A percentile compares a stretch with the other conserved stretches of the same genome.
Evolutionary conservation across 1,284 basidiomycete genomes (phyloP).

Genomic region (Cerioporus squamosus): DNA sequence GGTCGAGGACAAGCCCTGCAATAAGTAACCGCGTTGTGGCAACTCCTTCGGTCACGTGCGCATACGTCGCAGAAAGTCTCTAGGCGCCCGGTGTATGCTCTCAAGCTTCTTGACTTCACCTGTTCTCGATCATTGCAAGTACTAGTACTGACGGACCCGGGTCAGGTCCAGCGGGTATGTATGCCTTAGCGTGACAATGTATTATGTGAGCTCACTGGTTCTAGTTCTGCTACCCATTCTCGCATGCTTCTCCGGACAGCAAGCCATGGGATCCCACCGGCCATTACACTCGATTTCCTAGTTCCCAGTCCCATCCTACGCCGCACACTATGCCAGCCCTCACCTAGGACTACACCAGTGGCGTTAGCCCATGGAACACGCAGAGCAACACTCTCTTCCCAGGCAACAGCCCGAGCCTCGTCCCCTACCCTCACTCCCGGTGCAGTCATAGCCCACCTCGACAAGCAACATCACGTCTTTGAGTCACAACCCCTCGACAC

Average conservation of each 20-base stretch:
- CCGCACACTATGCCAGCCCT: not conserved
- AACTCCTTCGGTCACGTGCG: not conserved
- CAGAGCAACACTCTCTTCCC: not conserved
- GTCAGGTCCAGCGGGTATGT: no score
- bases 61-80: not conserved
- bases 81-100: no score
- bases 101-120: not conserved
- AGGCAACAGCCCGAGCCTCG: not conserved
- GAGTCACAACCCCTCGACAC: conserved; percentile 6
- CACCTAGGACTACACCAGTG: not conserved
- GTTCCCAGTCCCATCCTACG: conserved; percentile 21
- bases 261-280: conserved; percentile 18
- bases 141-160: no score
- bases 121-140: no score
- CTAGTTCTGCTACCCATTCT: not conserved
- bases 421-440: conserved; percentile 8
- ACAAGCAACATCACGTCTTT: conserved; percentile 10
- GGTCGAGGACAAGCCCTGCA: no score
- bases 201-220: not conserved
- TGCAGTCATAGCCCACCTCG: conserved; percentile 10
- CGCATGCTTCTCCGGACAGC: conserved; percentile 25
- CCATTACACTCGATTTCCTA: conserved; percentile 33
- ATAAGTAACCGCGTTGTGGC: no score
- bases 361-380: no score
- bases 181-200: no score